Percentiles rank a stretch among this genome's conserved stretches.
Conservation (phyloP, 2,329 filamentous ascomycete species). For the Helminthosporium solani region DNA sequence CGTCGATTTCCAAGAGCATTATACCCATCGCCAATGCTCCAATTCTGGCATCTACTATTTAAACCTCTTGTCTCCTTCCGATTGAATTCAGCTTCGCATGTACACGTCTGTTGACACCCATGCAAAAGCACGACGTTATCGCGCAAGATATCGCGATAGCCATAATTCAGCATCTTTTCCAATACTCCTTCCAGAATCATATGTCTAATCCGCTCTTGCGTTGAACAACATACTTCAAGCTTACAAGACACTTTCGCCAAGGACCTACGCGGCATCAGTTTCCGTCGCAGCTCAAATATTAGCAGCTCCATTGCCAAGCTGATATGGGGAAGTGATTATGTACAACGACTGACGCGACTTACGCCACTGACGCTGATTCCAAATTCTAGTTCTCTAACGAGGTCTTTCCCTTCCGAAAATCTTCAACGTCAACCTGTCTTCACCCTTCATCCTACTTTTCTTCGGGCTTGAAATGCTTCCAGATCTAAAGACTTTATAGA, state of each 20-base stretch:
- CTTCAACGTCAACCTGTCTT: no score
- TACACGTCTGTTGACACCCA: neutral
- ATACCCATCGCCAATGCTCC: neutral
- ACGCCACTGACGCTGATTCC: neutral
- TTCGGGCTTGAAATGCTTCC: no score
- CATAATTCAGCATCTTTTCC: neutral
- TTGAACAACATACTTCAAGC: neutral
- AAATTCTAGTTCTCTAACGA: no score
- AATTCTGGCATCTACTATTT: neutral
- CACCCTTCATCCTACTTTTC: no score
- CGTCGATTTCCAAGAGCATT: neutral
- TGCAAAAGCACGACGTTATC: neutral
- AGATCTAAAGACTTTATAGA: no score
- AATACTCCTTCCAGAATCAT: neutral
- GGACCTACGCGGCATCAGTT: neutral
- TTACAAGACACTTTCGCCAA: neutral
- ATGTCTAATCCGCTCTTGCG: neutral
- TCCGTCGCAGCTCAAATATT: neutral
- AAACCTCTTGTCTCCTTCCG: slow-evolving; percentile 10
- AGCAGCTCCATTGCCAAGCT: neutral
- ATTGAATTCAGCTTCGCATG: neutral
- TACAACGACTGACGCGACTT: neutral
- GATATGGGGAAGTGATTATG: neutral
- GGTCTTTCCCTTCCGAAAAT: no score
- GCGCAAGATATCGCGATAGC: neutral